Evolutionary conservation across 1,284 basidiomycete genomes (phyloP).

Genomic region (Microbotryum lychnidis-dioicae): DNA sequence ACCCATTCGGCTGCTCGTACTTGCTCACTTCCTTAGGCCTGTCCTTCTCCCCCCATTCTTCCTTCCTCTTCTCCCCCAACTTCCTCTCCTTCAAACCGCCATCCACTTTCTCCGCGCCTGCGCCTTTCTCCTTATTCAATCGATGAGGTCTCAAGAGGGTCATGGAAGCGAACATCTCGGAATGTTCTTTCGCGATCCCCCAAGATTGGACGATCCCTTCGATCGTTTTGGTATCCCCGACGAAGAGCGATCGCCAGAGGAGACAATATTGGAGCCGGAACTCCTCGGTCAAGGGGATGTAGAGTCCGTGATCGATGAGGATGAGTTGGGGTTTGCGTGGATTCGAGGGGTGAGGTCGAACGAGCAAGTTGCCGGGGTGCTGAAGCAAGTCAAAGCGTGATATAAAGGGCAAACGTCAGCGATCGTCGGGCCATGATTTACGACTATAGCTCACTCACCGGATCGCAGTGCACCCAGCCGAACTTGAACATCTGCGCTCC

Average conservation of each 20-base stretch:
- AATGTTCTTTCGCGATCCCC: conserved; percentile 59
- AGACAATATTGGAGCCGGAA: conserved; percentile 44
- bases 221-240: conserved; percentile 57
- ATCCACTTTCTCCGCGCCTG: conserved; percentile 37
- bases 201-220: conserved; percentile 58
- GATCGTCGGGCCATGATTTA: too few species aligned
- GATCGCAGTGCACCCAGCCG: conserved; percentile 67
- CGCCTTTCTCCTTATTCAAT: conserved; percentile 29
- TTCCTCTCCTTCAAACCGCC: conserved; percentile 46
- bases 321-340: conserved; percentile 58
- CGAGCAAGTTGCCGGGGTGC: conserved; percentile 63
- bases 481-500: conserved; percentile 74
- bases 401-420: too few species aligned
- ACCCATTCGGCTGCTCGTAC: conserved; percentile 44
- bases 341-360: conserved; percentile 60
- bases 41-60: conserved; percentile 15
- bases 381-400: conserved; percentile 9
- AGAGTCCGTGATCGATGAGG: conserved; percentile 80
- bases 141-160: conserved; percentile 35
- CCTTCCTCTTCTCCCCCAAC: conserved; percentile 35
- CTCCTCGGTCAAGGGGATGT: conserved; percentile 32
- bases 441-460: neutral
- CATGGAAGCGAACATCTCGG: conserved; percentile 54
- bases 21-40: conserved; percentile 31
- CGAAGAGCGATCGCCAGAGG: conserved; percentile 69